A percentile compares a stretch with the other conserved stretches of the same genome.
phyloP scores from a whole-genome alignment of 768 basidiomycete genomes.

The Rhodosporidiobolus sp. region DNA sequence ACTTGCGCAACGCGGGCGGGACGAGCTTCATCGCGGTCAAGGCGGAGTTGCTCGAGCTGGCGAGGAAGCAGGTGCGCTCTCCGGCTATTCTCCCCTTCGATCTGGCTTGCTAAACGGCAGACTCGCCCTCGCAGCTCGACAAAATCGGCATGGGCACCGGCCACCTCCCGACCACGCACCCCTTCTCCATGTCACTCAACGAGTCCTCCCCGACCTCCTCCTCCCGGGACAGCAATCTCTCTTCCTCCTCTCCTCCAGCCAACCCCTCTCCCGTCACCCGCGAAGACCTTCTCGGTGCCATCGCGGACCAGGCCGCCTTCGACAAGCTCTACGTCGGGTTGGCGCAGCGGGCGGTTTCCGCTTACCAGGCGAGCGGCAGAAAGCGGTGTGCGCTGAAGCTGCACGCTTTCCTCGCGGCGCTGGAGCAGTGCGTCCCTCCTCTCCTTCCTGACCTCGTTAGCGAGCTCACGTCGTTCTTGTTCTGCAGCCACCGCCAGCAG shows the following conservation, averaged over 20 bases:
- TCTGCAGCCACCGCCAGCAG: constrained; percentile 63
- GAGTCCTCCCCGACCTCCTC: constrained; percentile 38
- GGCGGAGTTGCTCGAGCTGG: constrained; percentile 86
- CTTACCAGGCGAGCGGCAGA: constrained; percentile 77
- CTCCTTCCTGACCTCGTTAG: not conserved
- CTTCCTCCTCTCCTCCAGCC: not conserved
- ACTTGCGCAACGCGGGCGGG: constrained; percentile 55
- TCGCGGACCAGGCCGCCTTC: constrained; percentile 58
- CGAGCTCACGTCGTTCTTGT: not conserved
- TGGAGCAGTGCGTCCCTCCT: constrained; percentile 68
- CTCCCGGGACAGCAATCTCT: constrained; percentile 34
- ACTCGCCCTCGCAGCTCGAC: constrained; percentile 62
- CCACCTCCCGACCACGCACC: constrained; percentile 67
- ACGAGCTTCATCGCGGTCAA: constrained; percentile 67
- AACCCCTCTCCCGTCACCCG: constrained; percentile 35
- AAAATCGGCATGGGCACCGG: constrained; percentile 70
- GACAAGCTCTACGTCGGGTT: constrained; percentile 70
- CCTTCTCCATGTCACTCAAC: constrained; percentile 62
- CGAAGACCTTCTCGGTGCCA: constrained; percentile 18
- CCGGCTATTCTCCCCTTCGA: not conserved
- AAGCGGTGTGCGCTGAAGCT: constrained; percentile 80
- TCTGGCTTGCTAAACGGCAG: not conserved
- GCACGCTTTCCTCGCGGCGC: constrained; percentile 78
- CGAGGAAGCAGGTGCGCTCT: constrained; percentile 68
- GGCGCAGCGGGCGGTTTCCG: constrained; percentile 78